These are phyloP conservation scores for Ammopiptanthus mongolicus DNA, from an alignment of 306 rosid genomes.

Conservation along the genomic window DNA sequence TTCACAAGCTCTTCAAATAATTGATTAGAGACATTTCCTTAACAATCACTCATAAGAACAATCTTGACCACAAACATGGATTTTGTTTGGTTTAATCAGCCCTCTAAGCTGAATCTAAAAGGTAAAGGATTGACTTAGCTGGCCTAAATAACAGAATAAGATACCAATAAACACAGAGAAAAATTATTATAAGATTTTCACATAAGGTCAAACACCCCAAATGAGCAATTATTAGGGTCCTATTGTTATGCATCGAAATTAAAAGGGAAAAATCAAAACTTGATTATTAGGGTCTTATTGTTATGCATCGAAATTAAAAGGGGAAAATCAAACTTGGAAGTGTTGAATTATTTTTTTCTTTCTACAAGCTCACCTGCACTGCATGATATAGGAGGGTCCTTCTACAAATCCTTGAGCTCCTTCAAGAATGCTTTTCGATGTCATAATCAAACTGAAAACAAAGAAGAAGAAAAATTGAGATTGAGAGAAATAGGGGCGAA, in stretches of 20 bases:
- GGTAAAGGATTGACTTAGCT: not conserved
- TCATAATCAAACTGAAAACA: constrained; percentile 37
- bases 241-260: not conserved
- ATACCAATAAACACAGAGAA: not conserved
- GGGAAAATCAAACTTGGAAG: not conserved
- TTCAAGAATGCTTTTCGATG: constrained; percentile 81
- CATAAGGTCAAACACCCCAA: not conserved
- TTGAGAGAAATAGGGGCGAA: not conserved
- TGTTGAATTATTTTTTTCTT: not conserved
- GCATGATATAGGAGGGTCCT: constrained; percentile 84
- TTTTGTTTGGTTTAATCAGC: not conserved
- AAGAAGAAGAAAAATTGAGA: not conserved
- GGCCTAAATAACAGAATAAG: not conserved
- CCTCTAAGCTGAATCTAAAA: not conserved
- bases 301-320: no score
- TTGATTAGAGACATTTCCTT: not conserved
- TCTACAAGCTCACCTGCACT: constrained; percentile 57
- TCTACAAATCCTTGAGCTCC: no score
- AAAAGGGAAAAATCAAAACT: not conserved
- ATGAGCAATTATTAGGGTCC: not conserved
- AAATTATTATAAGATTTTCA: not conserved
- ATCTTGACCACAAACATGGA: not conserved
- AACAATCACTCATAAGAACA: not conserved
- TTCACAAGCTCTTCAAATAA: not conserved
- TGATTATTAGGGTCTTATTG: no score